Conservation (phyloP, 2,329 filamentous ascomycete species). For the Talaromyces atroroseus region DNA sequence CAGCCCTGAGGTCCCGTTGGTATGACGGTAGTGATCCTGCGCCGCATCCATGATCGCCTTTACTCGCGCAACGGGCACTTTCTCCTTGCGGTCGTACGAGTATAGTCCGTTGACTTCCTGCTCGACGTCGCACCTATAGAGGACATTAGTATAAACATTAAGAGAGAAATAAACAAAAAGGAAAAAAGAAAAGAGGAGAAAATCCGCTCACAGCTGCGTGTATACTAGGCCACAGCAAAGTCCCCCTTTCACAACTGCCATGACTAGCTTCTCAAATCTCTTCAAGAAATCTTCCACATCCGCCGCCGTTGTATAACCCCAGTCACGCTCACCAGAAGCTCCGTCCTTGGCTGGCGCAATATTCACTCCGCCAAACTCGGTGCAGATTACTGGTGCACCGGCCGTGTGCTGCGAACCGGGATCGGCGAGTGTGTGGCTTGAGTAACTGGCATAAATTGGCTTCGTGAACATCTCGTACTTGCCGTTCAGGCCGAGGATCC, state of each 20-base stretch:
- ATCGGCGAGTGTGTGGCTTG: constrained; percentile 28
- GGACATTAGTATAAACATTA: not conserved
- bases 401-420: constrained; percentile 47
- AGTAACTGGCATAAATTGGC: constrained; percentile 13
- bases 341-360: constrained; percentile 48
- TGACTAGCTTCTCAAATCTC: constrained; percentile 54
- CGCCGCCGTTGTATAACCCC: constrained; percentile 63
- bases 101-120: constrained; percentile 68
- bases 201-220: constrained; percentile 54
- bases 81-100: constrained; percentile 55
- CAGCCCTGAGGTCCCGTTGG: not conserved
- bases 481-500: constrained; percentile 51
- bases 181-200: too few species aligned
- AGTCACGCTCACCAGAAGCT: constrained; percentile 47
- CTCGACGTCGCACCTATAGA: constrained; percentile 54
- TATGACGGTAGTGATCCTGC: not conserved
- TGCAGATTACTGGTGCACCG: constrained; percentile 59
- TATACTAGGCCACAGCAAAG: constrained; percentile 60
- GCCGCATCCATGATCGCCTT: not conserved
- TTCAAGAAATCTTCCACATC: constrained; percentile 56
- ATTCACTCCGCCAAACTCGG: constrained; percentile 64
- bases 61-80: not conserved
- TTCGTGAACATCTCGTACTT: constrained; percentile 51
- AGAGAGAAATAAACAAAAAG: too few species aligned
- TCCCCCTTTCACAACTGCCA: constrained; percentile 53